Evolutionary conservation across 352 stramenopile species (phyloP).

Genomic region (Globisporangium parvum): DNA sequence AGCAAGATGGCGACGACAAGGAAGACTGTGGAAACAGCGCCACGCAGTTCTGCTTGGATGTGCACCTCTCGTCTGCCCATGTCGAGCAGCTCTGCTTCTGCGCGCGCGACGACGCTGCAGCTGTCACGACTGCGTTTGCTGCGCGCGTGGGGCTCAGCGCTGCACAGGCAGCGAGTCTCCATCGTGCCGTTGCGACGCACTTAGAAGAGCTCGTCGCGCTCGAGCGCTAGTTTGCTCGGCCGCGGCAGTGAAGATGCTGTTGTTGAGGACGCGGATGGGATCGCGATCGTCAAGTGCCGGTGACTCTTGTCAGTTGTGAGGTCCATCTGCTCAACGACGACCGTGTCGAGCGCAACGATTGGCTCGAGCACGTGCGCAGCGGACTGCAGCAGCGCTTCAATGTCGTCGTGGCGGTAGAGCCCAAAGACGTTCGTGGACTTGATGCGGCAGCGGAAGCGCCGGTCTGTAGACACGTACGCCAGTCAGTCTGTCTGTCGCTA

Average conservation of each 20-base stretch:
- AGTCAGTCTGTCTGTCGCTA: neutral
- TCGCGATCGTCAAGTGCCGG: slow-evolving; percentile 45
- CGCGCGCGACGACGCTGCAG: slow-evolving; percentile 21
- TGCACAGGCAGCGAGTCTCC: slow-evolving; percentile 23
- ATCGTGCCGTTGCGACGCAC: slow-evolving; percentile 20
- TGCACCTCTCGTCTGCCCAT: slow-evolving; percentile 36
- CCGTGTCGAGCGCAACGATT: slow-evolving; percentile 51
- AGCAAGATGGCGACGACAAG: neutral
- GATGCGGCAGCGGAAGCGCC: slow-evolving; percentile 69
- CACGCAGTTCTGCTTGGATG: slow-evolving; percentile 26
- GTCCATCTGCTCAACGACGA: slow-evolving; percentile 69
- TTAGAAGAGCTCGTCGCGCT: slow-evolving; percentile 69
- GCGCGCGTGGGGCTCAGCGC: slow-evolving; percentile 19
- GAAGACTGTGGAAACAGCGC: neutral
- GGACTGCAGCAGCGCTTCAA: slow-evolving; percentile 37
- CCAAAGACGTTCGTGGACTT: slow-evolving; percentile 59
- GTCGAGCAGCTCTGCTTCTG: slow-evolving; percentile 33
- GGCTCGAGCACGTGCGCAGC: slow-evolving; percentile 26
- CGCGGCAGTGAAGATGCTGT: neutral
- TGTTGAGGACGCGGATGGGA: slow-evolving; percentile 5
- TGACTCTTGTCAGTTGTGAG: slow-evolving; percentile 51
- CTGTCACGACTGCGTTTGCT: slow-evolving; percentile 24
- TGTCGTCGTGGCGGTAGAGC: slow-evolving; percentile 56
- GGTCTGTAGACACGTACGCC: slow-evolving; percentile 16
- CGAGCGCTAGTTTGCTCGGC: slow-evolving; percentile 41